Percentiles rank a stretch among this genome's conserved stretches.
These are phyloP conservation scores for Rhynchosporium graminicola DNA, from an alignment of 2,329 filamentous ascomycete species.

Conservation along the genomic window DNA sequence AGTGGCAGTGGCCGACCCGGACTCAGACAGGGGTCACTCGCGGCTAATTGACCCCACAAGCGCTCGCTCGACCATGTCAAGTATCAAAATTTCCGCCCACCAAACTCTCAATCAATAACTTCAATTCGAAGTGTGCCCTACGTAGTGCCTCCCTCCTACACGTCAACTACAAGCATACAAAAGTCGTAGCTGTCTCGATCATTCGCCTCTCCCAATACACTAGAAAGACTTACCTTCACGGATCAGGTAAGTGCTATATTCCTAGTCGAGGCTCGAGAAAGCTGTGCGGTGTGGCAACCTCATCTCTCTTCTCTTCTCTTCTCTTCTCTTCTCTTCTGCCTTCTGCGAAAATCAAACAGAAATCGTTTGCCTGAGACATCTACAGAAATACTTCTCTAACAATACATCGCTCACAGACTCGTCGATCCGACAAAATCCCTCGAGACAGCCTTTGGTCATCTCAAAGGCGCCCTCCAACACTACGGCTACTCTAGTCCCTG, in stretches of 20 bases:
- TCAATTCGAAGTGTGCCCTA: neutral
- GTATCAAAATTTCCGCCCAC: neutral
- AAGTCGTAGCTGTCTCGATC: neutral
- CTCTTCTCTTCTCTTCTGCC: neutral
- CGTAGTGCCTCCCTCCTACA: neutral
- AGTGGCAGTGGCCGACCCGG: neutral
- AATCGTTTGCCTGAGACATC: slow-evolving; percentile 4
- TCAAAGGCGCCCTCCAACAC: slow-evolving; percentile 60
- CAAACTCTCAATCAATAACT: neutral
- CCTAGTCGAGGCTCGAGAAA: neutral
- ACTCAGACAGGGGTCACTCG: neutral
- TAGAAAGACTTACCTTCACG: slow-evolving; percentile 3
- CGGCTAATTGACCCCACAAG: slow-evolving; percentile 8
- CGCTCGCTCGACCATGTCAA: neutral
- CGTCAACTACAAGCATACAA: neutral
- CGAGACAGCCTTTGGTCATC: slow-evolving; percentile 61
- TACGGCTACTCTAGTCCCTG: slow-evolving; percentile 61
- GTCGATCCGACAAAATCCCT: slow-evolving; percentile 17
- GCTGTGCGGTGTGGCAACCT: slow-evolving; percentile 6
- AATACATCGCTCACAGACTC: slow-evolving; percentile 23
- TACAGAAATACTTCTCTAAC: slow-evolving; percentile 10
- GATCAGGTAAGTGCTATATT: slow-evolving; percentile 16
- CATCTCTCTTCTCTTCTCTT: neutral
- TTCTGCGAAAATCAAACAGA: neutral
- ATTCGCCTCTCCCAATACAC: slow-evolving; percentile 12